Conservation (phyloP, 1,139 yeast species). For the Yarrowia galli region DNA sequence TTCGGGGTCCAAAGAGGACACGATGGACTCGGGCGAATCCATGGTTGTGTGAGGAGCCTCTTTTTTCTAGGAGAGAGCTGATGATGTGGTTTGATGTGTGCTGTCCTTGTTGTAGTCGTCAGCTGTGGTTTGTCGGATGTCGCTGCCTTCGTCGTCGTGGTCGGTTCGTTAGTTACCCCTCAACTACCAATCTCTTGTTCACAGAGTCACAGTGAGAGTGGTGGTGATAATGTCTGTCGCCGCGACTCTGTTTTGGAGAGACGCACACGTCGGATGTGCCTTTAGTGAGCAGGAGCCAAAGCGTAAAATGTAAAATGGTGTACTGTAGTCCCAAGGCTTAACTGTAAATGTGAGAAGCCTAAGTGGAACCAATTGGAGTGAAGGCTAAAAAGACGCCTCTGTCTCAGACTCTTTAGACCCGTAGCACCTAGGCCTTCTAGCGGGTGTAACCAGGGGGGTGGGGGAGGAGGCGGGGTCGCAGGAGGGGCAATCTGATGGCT, state of each 20-base stretch:
- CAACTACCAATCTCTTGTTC: too few relatives aligned
- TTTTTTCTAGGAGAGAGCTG: neutral
- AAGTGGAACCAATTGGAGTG: slow-evolving; percentile 39
- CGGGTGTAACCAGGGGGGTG: slow-evolving; percentile 8
- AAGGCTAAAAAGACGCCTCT: slow-evolving; percentile 37
- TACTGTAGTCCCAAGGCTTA: slow-evolving; percentile 23
- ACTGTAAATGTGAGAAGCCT: slow-evolving; percentile 17
- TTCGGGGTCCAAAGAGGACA: slow-evolving; percentile 43
- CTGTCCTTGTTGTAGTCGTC: neutral
- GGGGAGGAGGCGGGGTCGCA: neutral
- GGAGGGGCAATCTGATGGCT: too few relatives aligned
- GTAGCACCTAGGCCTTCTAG: neutral
- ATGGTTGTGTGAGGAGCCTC: slow-evolving; percentile 10
- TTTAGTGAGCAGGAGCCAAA: slow-evolving; percentile 24
- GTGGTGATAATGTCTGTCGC: neutral
- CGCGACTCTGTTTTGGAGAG: slow-evolving; percentile 1
- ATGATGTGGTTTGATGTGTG: neutral
- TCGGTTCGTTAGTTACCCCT: neutral
- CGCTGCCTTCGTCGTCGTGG: neutral
- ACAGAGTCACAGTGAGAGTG: neutral
- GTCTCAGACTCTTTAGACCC: slow-evolving; percentile 1
- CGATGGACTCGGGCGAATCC: slow-evolving; percentile 35
- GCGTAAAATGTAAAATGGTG: slow-evolving; percentile 19
- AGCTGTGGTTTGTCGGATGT: too few relatives aligned
- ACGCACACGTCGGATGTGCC: slow-evolving; percentile 22